Conservation (phyloP, 805 yeast genomes). For the Cyberlindnera petersonii region DNA sequence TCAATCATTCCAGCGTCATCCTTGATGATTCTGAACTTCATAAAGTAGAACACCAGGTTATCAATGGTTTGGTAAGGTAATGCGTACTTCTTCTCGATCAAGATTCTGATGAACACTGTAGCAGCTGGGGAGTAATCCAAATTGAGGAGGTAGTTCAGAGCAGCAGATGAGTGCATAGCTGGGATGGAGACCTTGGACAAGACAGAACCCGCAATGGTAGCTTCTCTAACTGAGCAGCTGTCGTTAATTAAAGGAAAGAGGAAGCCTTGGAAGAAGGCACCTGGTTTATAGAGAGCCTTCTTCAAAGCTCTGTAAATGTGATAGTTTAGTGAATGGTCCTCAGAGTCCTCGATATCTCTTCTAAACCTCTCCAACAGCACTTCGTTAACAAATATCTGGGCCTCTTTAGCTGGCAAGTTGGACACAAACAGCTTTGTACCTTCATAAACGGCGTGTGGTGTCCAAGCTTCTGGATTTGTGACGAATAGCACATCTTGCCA, state of each 20-base stretch:
- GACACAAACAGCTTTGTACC: slow-evolving; percentile 94
- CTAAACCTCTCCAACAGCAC: slow-evolving; percentile 72
- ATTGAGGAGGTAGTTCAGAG: slow-evolving; percentile 78
- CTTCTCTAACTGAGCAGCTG: slow-evolving; percentile 90
- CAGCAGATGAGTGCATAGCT: slow-evolving; percentile 93
- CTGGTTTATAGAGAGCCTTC: slow-evolving; percentile 92
- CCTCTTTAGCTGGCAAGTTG: slow-evolving; percentile 79
- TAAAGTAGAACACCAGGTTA: slow-evolving; percentile 88
- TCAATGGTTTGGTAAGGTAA: slow-evolving; percentile 95
- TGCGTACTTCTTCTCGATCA: slow-evolving; percentile 93
- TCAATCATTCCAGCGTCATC: slow-evolving; percentile 35
- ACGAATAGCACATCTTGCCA: slow-evolving; percentile 96
- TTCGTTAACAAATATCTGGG: slow-evolving; percentile 72
- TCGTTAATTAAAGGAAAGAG: slow-evolving; percentile 84
- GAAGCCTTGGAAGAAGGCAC: slow-evolving; percentile 96
- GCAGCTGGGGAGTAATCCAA: slow-evolving; percentile 84
- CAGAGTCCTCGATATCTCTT: slow-evolving; percentile 64
- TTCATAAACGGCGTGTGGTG: slow-evolving; percentile 91
- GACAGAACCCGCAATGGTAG: slow-evolving; percentile 91
- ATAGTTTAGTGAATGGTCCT: slow-evolving; percentile 78
- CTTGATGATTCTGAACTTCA: slow-evolving; percentile 72
- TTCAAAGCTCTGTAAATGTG: slow-evolving; percentile 90
- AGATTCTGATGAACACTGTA: slow-evolving; percentile 82
- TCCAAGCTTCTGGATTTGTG: slow-evolving; percentile 90
- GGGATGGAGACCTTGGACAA: slow-evolving; percentile 88